phyloP scores from a whole-genome alignment of 441 rosid species.

The Sinapis alba region DNA sequence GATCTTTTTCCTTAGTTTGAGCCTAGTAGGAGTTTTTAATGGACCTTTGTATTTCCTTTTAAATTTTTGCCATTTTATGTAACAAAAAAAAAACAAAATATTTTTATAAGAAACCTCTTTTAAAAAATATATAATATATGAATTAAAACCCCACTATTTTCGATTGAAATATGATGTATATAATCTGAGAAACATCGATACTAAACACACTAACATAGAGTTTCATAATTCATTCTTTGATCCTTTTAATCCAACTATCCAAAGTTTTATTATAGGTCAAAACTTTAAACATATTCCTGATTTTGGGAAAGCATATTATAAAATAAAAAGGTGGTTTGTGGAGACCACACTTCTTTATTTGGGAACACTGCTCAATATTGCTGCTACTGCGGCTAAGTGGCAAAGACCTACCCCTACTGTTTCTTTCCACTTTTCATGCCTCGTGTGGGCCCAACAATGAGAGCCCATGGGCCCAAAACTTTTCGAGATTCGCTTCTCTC shows the following conservation, averaged over 20 bases:
- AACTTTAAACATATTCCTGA: background rate
- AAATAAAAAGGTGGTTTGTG: constrained; percentile 29
- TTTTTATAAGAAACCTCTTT: too few species aligned
- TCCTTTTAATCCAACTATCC: background rate
- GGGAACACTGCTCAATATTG: constrained; percentile 46
- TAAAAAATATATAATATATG: background rate
- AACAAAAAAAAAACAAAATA: too few species aligned
- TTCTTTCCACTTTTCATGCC: constrained; percentile 20
- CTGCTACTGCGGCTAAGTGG: constrained; percentile 43
- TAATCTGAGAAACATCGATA: background rate
- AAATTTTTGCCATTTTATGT: too few species aligned
- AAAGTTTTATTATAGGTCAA: background rate
- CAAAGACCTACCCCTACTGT: constrained; percentile 34
- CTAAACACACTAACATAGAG: background rate
- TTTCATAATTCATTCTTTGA: background rate
- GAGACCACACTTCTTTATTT: constrained; percentile 38
- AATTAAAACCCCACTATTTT: background rate
- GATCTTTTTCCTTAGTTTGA: too few species aligned
- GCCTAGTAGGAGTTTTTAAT: too few species aligned
- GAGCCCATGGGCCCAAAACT: constrained; percentile 40
- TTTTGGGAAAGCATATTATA: constrained; percentile 3
- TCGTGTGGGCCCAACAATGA: constrained; percentile 30
- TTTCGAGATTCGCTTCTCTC: constrained; percentile 36
- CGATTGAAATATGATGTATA: background rate
- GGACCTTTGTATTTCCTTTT: too few species aligned